Base-by-base conservation (phyloP, 345 rosid genomes). In the Cardamine resedifolia region DNA sequence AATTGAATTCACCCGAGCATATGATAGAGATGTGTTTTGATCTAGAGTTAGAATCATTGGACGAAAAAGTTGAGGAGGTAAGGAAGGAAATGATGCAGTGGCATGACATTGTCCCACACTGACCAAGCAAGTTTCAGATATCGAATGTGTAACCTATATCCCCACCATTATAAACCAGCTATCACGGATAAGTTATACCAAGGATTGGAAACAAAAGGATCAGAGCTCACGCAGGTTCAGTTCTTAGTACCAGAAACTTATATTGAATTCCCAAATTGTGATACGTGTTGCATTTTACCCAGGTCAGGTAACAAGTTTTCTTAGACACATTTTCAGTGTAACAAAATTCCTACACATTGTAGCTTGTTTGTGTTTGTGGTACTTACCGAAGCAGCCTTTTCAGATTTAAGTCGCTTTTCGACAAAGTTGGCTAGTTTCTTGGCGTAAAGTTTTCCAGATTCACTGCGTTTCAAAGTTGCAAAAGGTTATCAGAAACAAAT, bases 331-430 rank as follows among this genome's bases (percentile, higher is more conserved):
- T 68, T 41, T 10, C 39, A 45, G 64, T 52, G 34, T 45, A 58
- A 39, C 38, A 20, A 30, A 10, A 48, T 31, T 70, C 14, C 26
- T 53, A 73, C 41, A 50, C 68, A 45, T 49, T 43, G 47, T 21
- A 36, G 30, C 11, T 38, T 24, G 34, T 14, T 53, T 53, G 58
- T 53, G 33, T 60, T 39, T 60, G 49, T 38, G 66, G 23, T n/a
- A 61, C 98, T 88, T 86, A 92, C 99, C 34, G 99, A 92, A 66
- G 99, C 99, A 58, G 99, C 88, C 79, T 89, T 92, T 82, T 96
- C 99, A 77, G 89, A 79, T 86, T 87, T 92, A 68, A 96, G 83
- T 70, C 98, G 84, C 81, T 92, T 96, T 81, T 86, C 99, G 4
- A 96, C 86, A 59, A 96, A 96, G 82, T 89, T 85, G 12, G 91